A percentile compares a stretch with the other conserved stretches of the same genome.
These are phyloP conservation scores for Phoenix dactylifera DNA, from an alignment of 176 grass and related monocot species.

Conservation along the genomic window DNA sequence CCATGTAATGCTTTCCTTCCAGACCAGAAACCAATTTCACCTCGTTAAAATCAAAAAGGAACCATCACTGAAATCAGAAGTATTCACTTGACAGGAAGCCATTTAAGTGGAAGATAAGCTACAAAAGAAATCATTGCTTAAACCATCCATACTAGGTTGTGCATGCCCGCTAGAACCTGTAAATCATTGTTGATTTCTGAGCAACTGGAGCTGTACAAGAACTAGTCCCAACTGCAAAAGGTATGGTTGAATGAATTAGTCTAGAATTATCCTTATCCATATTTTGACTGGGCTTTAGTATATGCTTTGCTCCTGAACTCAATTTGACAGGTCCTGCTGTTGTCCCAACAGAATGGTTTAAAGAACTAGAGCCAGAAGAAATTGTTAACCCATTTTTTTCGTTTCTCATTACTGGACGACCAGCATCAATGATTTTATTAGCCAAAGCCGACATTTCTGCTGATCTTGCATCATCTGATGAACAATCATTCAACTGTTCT, in stretches of 20 bases:
- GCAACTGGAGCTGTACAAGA: neutral
- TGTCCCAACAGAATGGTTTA: neutral
- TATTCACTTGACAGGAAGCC: neutral
- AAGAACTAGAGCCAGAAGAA: neutral
- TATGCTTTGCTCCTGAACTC: neutral
- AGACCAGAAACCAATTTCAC: too few relatives aligned
- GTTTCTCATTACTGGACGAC: neutral
- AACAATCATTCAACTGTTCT: neutral
- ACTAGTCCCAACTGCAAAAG: neutral
- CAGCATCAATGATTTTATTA: neutral
- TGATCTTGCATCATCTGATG: neutral
- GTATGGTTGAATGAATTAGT: neutral
- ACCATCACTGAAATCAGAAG: too few relatives aligned
- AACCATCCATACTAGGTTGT: neutral
- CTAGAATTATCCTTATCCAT: neutral
- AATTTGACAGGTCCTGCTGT: neutral
- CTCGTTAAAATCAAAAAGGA: too few relatives aligned
- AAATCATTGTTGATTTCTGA: neutral
- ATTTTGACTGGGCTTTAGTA: neutral
- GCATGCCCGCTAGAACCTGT: neutral
- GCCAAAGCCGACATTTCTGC: neutral
- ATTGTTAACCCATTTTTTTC: neutral
- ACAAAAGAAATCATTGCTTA: neutral
- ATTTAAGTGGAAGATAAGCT: neutral
- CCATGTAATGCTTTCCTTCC: too few relatives aligned